Base-by-base conservation (phyloP, 2,329 filamentous ascomycete species). In the Diaporthe sp. region DNA sequence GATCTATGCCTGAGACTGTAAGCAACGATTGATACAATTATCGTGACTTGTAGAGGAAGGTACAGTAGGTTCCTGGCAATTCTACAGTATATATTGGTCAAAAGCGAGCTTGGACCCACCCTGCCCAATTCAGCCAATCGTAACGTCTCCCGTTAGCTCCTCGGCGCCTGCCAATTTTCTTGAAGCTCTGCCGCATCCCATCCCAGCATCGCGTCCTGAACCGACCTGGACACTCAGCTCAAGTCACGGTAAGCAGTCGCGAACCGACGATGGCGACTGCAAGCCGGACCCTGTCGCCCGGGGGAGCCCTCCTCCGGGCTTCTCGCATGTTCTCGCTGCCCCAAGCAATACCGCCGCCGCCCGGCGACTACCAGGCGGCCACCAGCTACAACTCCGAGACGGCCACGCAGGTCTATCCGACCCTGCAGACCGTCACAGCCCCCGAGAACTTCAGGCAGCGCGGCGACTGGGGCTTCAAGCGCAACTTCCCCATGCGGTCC, bases 401-500 rank as follows among this genome's bases (percentile, higher is more conserved):
- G 30, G 92, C 93, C 57, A 98, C 96, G 19, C 88, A 90, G 75
- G 89, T 91, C 40, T 94, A 93, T 84, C 96, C 96, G n/a, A 95
- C 92, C 70, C 90, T 94, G 82, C 94, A 97, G 81, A 91, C 95
- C 76, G 93, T 98, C 81, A 92, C 93, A 19, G 96, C 95, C 0
- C 93, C 95, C 8, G 86, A 89, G 58, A 89, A 91, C 25, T 96
- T 95, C 10, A 89, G 95, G 33, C 86, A 88, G 54, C 91, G 91
- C 80, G 96, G 96, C 47, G 96, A 98, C 81, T 98, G 96, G 96
- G 96, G 96, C 19, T 86, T 98, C 79, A 98, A 98, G 86, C 89
- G 96, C 72, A 89, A 95, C 1, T 87, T 98, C 8, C 96, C 96
- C 1, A 85, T 93, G 12, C 93, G 93, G 82, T 92, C 93, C 4